Conservation (phyloP, 2,329 filamentous ascomycete genomes). For the Penicillium fuscoglaucum region DNA sequence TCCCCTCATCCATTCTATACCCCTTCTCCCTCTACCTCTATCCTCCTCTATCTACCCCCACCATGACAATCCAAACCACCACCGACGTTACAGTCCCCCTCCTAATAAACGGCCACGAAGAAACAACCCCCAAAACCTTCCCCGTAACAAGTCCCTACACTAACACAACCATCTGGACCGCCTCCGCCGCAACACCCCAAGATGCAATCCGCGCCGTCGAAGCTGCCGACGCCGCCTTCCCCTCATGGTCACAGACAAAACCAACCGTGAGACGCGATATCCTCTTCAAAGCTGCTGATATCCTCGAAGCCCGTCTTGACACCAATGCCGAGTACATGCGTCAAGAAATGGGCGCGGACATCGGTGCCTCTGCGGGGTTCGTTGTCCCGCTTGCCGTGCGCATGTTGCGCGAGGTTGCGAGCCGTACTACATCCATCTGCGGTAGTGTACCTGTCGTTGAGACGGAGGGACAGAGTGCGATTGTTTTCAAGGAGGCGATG, state of each 20-base stretch:
- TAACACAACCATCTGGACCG: slow-evolving; percentile 54
- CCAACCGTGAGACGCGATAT: slow-evolving; percentile 65
- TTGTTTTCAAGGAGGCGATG: slow-evolving; percentile 71
- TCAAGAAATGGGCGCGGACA: slow-evolving; percentile 54
- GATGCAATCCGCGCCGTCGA: slow-evolving; percentile 48
- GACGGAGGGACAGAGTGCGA: slow-evolving; percentile 56
- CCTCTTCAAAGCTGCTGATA: slow-evolving; percentile 66
- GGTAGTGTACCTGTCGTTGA: slow-evolving; percentile 52
- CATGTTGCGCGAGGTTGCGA: slow-evolving; percentile 53
- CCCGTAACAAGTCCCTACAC: slow-evolving; percentile 56
- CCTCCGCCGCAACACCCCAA: slow-evolving; percentile 53
- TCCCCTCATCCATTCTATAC: background rate
- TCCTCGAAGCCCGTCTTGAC: slow-evolving; percentile 47
- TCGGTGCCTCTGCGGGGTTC: slow-evolving; percentile 34
- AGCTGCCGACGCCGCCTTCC: slow-evolving; percentile 65
- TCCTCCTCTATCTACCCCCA: background rate
- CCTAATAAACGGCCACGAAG: slow-evolving; percentile 42
- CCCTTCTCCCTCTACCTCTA: background rate
- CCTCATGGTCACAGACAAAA: slow-evolving; percentile 64
- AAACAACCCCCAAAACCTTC: slow-evolving; percentile 32
- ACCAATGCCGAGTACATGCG: slow-evolving; percentile 62
- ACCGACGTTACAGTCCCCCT: slow-evolving; percentile 32
- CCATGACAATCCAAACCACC: slow-evolving; percentile 8
- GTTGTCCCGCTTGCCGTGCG: slow-evolving; percentile 34
- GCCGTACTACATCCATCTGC: slow-evolving; percentile 48